Evolutionary conservation across 257 asterid species (phyloP).

Genomic region (Solanum rostratum): DNA sequence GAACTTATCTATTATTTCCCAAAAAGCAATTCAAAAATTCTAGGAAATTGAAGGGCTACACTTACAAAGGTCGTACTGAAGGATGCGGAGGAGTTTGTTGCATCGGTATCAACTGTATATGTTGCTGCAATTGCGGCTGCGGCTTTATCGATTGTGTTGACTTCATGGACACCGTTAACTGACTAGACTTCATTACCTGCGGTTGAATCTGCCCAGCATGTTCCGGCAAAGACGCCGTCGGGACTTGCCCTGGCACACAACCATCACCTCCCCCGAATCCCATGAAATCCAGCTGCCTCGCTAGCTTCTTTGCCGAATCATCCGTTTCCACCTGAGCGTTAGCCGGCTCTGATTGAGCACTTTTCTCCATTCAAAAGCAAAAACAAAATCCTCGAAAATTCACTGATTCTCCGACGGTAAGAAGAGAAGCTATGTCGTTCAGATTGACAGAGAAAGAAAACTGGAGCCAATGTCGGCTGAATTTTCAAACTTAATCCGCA

Average conservation of each 20-base stretch:
- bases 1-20: not conserved
- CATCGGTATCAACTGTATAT: constrained; percentile 27
- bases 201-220: constrained; percentile 19
- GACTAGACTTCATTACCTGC: not conserved
- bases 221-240: constrained; percentile 17
- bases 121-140: constrained; percentile 10
- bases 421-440: not conserved
- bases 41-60: not conserved
- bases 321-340: constrained; percentile 13
- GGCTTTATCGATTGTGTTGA: constrained; percentile 10
- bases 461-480: no score
- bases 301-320: constrained; percentile 76
- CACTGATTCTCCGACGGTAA: not conserved
- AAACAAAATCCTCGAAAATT: not conserved
- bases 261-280: constrained; percentile 7
- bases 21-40: not conserved
- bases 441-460: no score
- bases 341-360: constrained; percentile 35
- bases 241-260: not conserved
- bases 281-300: constrained; percentile 93
- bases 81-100: constrained; percentile 52
- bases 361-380: constrained; percentile 53
- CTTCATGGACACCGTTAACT: not conserved
- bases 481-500: no score
- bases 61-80: constrained; percentile 60